Evolutionary conservation across 306 rosid species (phyloP), one percentile per base, ranked within the genome.

Genomic region (Quillaja saponaria): DNA sequence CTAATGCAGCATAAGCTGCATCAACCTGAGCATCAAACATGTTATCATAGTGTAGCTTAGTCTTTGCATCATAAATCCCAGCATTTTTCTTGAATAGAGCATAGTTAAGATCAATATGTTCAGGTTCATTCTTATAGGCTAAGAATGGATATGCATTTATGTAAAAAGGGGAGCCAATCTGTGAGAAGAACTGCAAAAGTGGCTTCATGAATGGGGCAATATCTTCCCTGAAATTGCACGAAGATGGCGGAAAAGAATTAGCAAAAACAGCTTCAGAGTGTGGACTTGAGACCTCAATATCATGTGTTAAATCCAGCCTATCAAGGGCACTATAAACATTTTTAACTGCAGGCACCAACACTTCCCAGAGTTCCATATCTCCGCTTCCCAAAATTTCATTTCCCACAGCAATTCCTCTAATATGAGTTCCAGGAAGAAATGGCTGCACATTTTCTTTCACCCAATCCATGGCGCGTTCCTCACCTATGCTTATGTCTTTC

Each of bases 231-330:
- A 94, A 94, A 62, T 60, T 82, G 76, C 99, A 89, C 3, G 95
- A 51, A 47, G 95, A 86, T 20, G 99, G 99, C 0, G 99, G 99
- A 37, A n/a, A 89, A 0, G 99, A 94, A 66, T 71, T 83, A 5
- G 84, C 89, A 39, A 92, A 92, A 0, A 92, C 99, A 48, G 95
- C 96, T 61, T 87, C 96, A 0, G 99, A 92, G 73, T 92, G 96
- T 17, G 99, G 96, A 56, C 86, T 92, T 13, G 94, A 83, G 18
- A 92, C 96, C 58, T 92, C 81, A 9, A 92, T 64, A 7, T 45
- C 13, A n/a, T 58, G 19, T 3, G 85, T 40, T 49, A 92, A 65
- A 58, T 16, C 61, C 38, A 92, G 84, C 66, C 68, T 64, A 3
- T 51, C 40, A 19, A 92, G 91, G 13, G 90, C 84, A 59, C 15